Percentiles rank a stretch among this genome's conserved stretches.
Evolutionary conservation across 2,329 filamentous ascomycete species (phyloP).

Genomic region (Amesomyces nigricolor): DNA sequence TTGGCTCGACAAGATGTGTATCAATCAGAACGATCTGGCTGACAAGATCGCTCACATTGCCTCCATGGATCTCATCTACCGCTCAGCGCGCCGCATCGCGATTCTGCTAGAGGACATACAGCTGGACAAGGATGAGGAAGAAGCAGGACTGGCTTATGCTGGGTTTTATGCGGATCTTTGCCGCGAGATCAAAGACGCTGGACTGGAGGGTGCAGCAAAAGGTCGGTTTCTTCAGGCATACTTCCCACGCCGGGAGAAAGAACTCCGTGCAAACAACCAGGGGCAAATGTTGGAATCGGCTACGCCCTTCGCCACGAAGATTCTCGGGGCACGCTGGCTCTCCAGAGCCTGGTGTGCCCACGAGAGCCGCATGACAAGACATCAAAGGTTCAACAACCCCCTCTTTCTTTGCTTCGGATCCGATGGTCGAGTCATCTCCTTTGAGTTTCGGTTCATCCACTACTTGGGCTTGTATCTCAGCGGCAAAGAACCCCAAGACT

Average conservation of each 20-base stretch:
- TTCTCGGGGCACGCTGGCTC: conserved; percentile 24
- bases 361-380: conserved; percentile 23
- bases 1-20: conserved; percentile 25
- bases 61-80: conserved; percentile 24
- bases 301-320: conserved; percentile 14
- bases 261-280: neutral
- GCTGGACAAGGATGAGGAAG: conserved; percentile 17
- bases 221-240: conserved; percentile 13
- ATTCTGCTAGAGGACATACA: conserved; percentile 27
- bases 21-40: conserved; percentile 18
- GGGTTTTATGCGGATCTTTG: conserved; percentile 21
- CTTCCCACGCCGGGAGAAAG: conserved; percentile 14
- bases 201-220: conserved; percentile 17
- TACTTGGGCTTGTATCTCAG: conserved; percentile 16
- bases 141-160: conserved; percentile 17
- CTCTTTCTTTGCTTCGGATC: conserved; percentile 24
- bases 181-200: neutral
- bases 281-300: neutral
- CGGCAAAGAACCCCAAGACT: neutral
- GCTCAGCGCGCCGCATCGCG: conserved; percentile 19
- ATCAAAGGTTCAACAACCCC: conserved; percentile 22
- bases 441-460: conserved; percentile 26
- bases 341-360: conserved; percentile 27
- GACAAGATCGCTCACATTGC: conserved; percentile 20
- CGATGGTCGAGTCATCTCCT: conserved; percentile 16